Percentiles rank a stretch among this genome's conserved stretches.
Conservation (phyloP, 768 basidiomycete species). For the Mycena belliarum region DNA sequence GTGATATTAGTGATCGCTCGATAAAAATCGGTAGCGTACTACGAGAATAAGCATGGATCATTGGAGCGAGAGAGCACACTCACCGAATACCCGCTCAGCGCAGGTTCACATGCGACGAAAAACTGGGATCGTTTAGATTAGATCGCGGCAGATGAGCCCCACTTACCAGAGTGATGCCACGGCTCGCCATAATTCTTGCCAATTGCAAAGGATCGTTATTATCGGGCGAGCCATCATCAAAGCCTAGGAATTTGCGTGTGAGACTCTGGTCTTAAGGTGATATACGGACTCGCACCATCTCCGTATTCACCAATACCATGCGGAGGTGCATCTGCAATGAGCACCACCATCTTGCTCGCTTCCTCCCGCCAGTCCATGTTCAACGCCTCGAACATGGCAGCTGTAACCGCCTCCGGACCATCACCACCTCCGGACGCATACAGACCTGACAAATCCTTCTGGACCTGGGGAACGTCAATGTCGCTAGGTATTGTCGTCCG, state of each 20-base stretch:
- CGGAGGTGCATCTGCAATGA: constrained; percentile 96
- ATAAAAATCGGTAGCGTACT: constrained; percentile 95
- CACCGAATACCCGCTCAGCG: constrained; percentile 88
- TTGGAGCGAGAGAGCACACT: constrained; percentile 29
- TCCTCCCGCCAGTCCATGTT: constrained; percentile 88
- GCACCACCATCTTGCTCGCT: constrained; percentile 93
- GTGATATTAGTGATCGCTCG: constrained; percentile 91
- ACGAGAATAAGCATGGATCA: constrained; percentile 7
- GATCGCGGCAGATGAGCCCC: background rate
- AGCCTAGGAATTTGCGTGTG: constrained; percentile 53
- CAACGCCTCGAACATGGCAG: constrained; percentile 83
- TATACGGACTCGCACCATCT: constrained; percentile 62
- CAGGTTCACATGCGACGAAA: constrained; percentile 99
- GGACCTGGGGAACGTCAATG: no score
- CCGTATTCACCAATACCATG: constrained; percentile 98
- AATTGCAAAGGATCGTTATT: constrained; percentile 88
- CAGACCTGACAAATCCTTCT: constrained; percentile 77
- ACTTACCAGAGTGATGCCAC: constrained; percentile 87
- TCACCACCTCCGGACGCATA: constrained; percentile 89
- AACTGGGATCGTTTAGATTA: constrained; percentile 54
- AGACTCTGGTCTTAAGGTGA: constrained; percentile 2
- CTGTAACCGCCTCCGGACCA: constrained; percentile 96
- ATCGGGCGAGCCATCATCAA: constrained; percentile 93
- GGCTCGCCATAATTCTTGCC: constrained; percentile 85
- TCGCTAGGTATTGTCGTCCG: no score